Percentiles rank a stretch among this genome's conserved stretches.
Conservation (phyloP, 345 rosid species). For the Kandelia obovata region DNA sequence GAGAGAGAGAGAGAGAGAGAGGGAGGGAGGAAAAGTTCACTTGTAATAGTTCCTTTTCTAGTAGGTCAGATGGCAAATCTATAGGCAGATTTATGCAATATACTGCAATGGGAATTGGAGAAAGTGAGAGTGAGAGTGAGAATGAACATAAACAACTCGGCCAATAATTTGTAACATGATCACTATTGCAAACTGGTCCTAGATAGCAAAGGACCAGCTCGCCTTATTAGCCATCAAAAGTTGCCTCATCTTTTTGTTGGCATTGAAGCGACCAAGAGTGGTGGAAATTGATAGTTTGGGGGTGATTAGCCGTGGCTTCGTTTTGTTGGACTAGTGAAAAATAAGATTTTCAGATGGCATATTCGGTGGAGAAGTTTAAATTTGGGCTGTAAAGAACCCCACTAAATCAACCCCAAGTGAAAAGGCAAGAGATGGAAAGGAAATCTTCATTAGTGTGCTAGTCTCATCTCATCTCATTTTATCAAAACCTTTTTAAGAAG, state of each 20-base stretch:
- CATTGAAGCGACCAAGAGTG: slow-evolving; percentile 12
- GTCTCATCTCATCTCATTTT: background rate
- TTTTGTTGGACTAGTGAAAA: no score
- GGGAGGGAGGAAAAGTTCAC: no score
- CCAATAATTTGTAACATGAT: background rate
- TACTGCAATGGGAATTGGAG: background rate
- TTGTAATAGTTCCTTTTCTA: no score
- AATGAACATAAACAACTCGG: background rate
- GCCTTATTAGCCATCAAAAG: slow-evolving; percentile 24
- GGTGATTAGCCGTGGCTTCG: background rate
- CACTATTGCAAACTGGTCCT: background rate
- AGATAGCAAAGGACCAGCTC: background rate
- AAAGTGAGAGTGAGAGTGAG: background rate
- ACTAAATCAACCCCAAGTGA: background rate
- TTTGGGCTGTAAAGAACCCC: background rate
- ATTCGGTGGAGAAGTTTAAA: background rate
- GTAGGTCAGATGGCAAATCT: no score
- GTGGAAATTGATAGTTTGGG: slow-evolving; percentile 19
- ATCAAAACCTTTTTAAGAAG: background rate
- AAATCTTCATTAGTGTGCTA: background rate
- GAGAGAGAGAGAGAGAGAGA: no score
- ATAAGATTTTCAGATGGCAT: no score
- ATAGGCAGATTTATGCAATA: background rate
- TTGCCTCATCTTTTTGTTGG: slow-evolving; percentile 23
- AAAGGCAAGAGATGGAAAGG: background rate